Percentiles rank a stretch among this genome's conserved stretches.
Evolutionary conservation across 2,329 filamentous ascomycete genomes (phyloP).

Genomic region (Ilyonectria destructans): DNA sequence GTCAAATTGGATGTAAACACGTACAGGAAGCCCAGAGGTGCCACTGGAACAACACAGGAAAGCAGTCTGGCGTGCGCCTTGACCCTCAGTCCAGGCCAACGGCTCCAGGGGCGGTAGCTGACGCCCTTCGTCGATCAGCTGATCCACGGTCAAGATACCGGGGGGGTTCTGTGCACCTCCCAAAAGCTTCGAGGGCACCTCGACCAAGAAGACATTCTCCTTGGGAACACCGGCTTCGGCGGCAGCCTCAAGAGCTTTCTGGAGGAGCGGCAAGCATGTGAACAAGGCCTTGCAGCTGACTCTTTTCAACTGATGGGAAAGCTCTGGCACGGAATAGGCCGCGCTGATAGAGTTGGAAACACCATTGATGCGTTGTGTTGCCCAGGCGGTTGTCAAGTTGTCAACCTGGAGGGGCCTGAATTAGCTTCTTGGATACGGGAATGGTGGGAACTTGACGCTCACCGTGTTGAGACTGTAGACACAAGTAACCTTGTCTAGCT

Average conservation of each 20-base stretch:
- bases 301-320: conserved; percentile 23
- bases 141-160: conserved; percentile 19
- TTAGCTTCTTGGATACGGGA: background rate
- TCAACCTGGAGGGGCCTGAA: conserved; percentile 1
- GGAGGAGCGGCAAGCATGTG: conserved; percentile 21
- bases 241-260: conserved; percentile 21
- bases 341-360: conserved; percentile 27
- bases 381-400: conserved; percentile 26
- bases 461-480: conserved; percentile 28
- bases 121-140: conserved; percentile 20
- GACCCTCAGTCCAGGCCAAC: conserved; percentile 15
- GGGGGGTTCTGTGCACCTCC: conserved; percentile 18
- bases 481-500: conserved; percentile 24
- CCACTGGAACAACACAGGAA: conserved; percentile 26
- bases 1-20: background rate
- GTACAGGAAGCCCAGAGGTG: conserved; percentile 25
- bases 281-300: conserved; percentile 24
- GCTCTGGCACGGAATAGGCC: conserved; percentile 23
- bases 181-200: conserved; percentile 19
- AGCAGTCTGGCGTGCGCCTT: conserved; percentile 23
- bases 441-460: background rate
- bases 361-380: conserved; percentile 25
- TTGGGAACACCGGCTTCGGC: conserved; percentile 19
- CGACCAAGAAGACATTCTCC: conserved; percentile 21
- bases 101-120: conserved; percentile 18